Conservation (phyloP, 345 rosid genomes). For the Laguncularia racemosa region DNA sequence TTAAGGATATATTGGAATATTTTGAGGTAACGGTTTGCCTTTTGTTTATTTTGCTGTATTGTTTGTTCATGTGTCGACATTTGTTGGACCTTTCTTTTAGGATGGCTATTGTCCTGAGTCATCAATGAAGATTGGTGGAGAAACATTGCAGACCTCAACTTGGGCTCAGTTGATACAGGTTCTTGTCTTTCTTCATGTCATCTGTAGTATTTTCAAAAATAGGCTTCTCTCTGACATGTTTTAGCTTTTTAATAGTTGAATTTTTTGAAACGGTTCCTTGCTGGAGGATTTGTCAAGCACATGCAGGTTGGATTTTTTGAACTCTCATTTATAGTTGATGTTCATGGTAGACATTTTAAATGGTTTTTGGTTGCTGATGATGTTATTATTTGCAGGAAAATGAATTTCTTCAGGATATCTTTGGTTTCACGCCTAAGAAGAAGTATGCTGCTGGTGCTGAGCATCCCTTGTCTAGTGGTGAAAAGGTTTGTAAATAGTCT, state of each 20-base stretch:
- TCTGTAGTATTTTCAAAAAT: neutral
- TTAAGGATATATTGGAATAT: slow-evolving; percentile 71
- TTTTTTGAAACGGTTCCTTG: slow-evolving; percentile 78
- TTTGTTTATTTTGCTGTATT: neutral
- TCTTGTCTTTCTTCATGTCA: neutral
- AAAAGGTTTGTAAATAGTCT: slow-evolving; percentile 44
- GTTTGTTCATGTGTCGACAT: neutral
- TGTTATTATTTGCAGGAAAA: slow-evolving; percentile 49
- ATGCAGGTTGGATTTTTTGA: slow-evolving; percentile 62
- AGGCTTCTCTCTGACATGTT: neutral
- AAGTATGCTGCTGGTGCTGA: slow-evolving; percentile 30
- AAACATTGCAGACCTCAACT: slow-evolving; percentile 45
- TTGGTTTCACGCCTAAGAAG: slow-evolving; percentile 67
- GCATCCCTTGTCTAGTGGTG: slow-evolving; percentile 32
- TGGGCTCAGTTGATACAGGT: slow-evolving; percentile 83
- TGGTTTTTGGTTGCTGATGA: neutral
- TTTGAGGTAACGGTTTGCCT: slow-evolving; percentile 45
- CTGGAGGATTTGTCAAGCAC: slow-evolving; percentile 88
- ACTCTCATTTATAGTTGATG: neutral
- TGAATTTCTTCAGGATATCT: slow-evolving; percentile 70
- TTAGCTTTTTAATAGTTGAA: slow-evolving; percentile 43
- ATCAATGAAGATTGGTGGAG: slow-evolving; percentile 70
- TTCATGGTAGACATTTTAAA: neutral
- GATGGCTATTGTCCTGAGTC: slow-evolving; percentile 53
- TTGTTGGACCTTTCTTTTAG: slow-evolving; percentile 24